Base-by-base conservation (phyloP, 2,329 filamentous ascomycete species). In the Dactylellina drechsleri region DNA sequence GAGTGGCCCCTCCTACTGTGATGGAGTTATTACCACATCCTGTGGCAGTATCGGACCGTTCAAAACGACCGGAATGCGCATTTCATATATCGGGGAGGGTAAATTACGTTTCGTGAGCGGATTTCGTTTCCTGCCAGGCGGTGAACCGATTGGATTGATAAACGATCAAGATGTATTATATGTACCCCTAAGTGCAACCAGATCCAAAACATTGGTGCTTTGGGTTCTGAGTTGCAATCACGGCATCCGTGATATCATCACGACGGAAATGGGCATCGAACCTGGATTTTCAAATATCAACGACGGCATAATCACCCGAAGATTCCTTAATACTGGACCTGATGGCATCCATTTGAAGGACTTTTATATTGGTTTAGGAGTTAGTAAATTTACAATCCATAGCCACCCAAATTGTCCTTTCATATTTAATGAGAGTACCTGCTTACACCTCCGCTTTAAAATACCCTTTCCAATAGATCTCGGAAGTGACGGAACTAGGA, bases 51-150 rank as follows among this genome's bases (percentile, higher is more conserved):
- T 70, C n/a, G 41, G 41, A 13, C 50, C 20, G 13, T 41, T 70
- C 2, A 15, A 28, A 41, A 41, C 57, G 1, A 62, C 50, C 12
- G 66, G 57, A 7, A 16, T 62, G n/a, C 41, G 15, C n/a, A 26
- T 70, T 18, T 70, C 66, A 4, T 62, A 62, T 41, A 70, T n/a
- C 6, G 66, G 66, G 3, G 49, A 56, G 4, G 57, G 57, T 15
- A 60, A 70, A 62, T 40, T 70, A 28, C 49, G 66, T 16, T 62
- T 70, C 13, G 50, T 62, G 49, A 70, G 66, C 23, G 66, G 66
- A 3, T 57, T 70, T 26, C 66, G 58, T 20, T 70, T 70, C 31
- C 47, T 57, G 12, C 66, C 66, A n/a, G 50, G 58, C 1, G 50
- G 41, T 6, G 66, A 70, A n/a, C 20, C 8, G 10, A 2, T 70